These are phyloP conservation scores for Babesia ovata DNA, from an alignment of 169 alveolate genomes.

Conservation along the genomic window DNA sequence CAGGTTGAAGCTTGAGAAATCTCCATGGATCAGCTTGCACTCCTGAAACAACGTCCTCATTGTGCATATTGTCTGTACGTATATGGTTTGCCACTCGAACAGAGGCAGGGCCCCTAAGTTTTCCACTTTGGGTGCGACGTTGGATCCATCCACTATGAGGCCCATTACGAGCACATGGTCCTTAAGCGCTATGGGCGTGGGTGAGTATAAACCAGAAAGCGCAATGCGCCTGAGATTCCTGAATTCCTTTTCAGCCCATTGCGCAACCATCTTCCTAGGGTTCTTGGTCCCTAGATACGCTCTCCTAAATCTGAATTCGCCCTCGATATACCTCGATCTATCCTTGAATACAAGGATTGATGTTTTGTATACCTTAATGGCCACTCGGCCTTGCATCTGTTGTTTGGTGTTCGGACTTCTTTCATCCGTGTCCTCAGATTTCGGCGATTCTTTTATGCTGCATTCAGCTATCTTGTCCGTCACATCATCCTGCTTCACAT, in stretches of 20 bases:
- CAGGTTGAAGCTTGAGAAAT: constrained; percentile 96
- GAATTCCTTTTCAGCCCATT: constrained; percentile 99
- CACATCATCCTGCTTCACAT: not conserved
- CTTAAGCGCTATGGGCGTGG: constrained; percentile 92
- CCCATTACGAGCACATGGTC: constrained; percentile 97
- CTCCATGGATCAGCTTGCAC: constrained; percentile 98
- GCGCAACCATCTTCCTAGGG: constrained; percentile 99
- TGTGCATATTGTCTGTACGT: constrained; percentile 84
- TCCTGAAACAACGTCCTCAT: constrained; percentile 90
- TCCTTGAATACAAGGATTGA: constrained; percentile 97
- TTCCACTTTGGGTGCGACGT: constrained; percentile 71
- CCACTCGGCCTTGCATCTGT: constrained; percentile 79
- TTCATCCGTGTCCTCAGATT: not conserved
- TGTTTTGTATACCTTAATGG: constrained; percentile 97
- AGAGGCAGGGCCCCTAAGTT: constrained; percentile 60
- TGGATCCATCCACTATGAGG: constrained; percentile 87
- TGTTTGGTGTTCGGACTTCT: not conserved
- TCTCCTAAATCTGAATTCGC: constrained; percentile 97
- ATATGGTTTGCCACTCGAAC: constrained; percentile 80
- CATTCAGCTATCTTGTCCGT: not conserved
- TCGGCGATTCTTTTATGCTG: not conserved
- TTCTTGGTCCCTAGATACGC: constrained; percentile 92
- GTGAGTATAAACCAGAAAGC: constrained; percentile 90
- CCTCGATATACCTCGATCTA: constrained; percentile 97
- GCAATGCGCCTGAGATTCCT: constrained; percentile 93